A percentile compares a stretch with the other conserved stretches of the same genome.
Evolutionary conservation across 495 filamentous ascomycete genomes (phyloP).

Genomic region (Filosporella fistucella): DNA sequence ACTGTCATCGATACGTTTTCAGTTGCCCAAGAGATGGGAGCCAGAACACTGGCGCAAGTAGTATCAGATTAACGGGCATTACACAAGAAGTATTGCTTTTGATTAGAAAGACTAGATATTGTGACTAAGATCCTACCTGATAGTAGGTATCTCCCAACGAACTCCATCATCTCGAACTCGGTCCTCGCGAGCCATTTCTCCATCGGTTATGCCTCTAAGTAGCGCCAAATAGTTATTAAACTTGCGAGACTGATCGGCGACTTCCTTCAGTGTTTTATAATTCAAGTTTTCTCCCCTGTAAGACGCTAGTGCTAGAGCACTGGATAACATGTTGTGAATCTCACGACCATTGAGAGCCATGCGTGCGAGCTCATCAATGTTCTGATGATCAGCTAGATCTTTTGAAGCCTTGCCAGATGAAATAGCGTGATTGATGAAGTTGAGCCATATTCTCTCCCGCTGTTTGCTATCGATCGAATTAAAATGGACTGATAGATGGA

Average conservation of each 20-base stretch:
- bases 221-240: slow-evolving; percentile 1
- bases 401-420: not conserved
- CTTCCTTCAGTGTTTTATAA: not conserved
- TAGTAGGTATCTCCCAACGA: too few relatives aligned
- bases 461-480: not conserved
- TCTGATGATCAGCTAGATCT: not conserved
- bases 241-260: not conserved
- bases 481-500: slow-evolving; percentile 42
- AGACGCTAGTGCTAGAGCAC: not conserved
- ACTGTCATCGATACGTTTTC: too few relatives aligned
- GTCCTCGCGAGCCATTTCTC: too few relatives aligned
- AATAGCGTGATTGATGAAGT: not conserved
- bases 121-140: too few relatives aligned
- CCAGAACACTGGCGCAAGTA: too few relatives aligned
- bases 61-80: too few relatives aligned
- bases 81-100: too few relatives aligned
- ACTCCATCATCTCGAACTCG: too few relatives aligned
- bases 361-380: not conserved
- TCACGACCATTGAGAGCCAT: not conserved
- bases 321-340: not conserved
- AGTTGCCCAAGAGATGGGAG: too few relatives aligned
- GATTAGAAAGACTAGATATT: too few relatives aligned
- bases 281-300: slow-evolving; percentile 2
- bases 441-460: not conserved
- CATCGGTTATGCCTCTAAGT: too few relatives aligned